Evolutionary conservation across 75 land plant genomes (phyloP).

Genomic region (Chamaecyparis obtusa): DNA sequence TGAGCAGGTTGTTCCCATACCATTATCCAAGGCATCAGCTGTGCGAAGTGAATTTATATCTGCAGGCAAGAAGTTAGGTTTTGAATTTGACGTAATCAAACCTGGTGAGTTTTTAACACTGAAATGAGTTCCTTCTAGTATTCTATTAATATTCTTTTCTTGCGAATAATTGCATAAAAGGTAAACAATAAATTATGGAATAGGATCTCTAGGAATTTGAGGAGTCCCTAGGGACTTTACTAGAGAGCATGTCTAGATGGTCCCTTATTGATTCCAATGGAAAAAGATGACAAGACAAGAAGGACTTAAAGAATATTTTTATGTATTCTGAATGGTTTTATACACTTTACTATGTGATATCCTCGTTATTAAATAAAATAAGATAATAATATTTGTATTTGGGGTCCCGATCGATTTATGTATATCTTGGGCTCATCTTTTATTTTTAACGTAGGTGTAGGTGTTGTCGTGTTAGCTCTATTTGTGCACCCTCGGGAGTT

Average conservation of each 20-base stretch:
- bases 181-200: not conserved
- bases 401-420: too few species aligned
- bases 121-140: not conserved
- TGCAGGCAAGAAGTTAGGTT: conserved; percentile 79
- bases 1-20: conserved; percentile 84
- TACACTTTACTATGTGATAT: not conserved
- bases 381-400: too few species aligned
- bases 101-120: conserved; percentile 38
- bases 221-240: not conserved
- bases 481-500: too few species aligned
- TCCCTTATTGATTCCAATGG: not conserved
- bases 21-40: conserved; percentile 59
- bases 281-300: not conserved
- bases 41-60: conserved; percentile 49
- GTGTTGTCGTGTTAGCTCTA: too few species aligned
- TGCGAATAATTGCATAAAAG: not conserved
- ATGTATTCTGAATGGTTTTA: not conserved
- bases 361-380: too few species aligned
- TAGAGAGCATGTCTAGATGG: not conserved
- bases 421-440: too few species aligned
- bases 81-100: conserved; percentile 49
- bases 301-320: not conserved
- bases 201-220: not conserved
- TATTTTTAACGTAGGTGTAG: too few species aligned
- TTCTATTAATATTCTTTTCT: not conserved